These are phyloP conservation scores for Groenewaldozyma salmanticensis DNA, from an alignment of 805 yeast genomes.

Conservation along the genomic window DNA sequence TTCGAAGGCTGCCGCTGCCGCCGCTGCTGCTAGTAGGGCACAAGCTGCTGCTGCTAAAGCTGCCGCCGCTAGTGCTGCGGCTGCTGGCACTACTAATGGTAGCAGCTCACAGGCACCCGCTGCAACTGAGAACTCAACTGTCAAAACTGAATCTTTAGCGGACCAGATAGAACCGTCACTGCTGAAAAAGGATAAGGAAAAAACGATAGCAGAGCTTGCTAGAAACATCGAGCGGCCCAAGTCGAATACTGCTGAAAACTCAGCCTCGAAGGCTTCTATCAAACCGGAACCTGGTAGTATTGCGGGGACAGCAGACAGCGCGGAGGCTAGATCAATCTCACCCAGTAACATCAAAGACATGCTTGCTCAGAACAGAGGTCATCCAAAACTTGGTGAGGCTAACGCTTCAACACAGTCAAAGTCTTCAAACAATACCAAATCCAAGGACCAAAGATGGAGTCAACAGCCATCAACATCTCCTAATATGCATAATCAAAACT, in stretches of 20 bases:
- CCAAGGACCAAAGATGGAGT: background rate
- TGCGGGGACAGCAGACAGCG: no score
- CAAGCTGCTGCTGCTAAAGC: background rate
- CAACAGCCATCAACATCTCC: background rate
- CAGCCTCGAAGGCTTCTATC: background rate
- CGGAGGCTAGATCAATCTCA: constrained; percentile 8
- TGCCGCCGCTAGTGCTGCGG: background rate
- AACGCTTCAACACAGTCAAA: constrained; percentile 4
- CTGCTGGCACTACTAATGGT: background rate
- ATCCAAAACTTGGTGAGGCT: constrained; percentile 8
- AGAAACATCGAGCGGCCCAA: constrained; percentile 19
- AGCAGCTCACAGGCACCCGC: background rate
- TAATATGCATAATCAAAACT: no score
- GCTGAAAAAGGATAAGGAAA: constrained; percentile 17
- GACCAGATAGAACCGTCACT: constrained; percentile 1
- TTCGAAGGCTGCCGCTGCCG: constrained; percentile 12
- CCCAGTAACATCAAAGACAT: constrained; percentile 15
- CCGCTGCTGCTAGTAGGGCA: constrained; percentile 12
- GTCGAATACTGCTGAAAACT: background rate
- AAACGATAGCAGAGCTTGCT: constrained; percentile 27
- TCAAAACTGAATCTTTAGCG: background rate
- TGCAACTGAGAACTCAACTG: background rate
- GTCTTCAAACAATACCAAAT: background rate
- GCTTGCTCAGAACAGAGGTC: constrained; percentile 13
- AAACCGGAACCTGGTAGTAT: constrained; percentile 2